Percentiles rank a stretch among this genome's conserved stretches.
phyloP scores from a whole-genome alignment of 768 basidiomycete species.

The Tubosaeta brunneosetosa region DNA sequence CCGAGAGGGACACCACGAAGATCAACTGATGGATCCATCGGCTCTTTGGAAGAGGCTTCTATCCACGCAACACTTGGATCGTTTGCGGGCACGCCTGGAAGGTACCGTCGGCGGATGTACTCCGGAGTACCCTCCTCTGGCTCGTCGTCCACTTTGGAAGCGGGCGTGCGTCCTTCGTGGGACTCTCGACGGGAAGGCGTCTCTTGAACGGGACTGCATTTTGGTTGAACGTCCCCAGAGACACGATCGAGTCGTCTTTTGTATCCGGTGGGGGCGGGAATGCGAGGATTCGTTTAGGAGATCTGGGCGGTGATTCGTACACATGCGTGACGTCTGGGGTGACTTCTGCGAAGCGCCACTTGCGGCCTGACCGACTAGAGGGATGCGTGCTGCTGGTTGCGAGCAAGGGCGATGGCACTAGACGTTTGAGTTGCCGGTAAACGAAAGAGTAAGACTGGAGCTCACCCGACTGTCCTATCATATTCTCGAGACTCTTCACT shows the following conservation, averaged over 20 bases:
- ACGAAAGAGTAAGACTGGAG: neutral
- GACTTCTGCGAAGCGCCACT: slow-evolving; percentile 72
- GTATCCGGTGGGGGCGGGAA: slow-evolving; percentile 40
- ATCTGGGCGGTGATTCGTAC: slow-evolving; percentile 76
- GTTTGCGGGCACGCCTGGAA: slow-evolving; percentile 62
- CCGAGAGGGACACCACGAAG: slow-evolving; percentile 72
- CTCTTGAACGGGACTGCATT: slow-evolving; percentile 10
- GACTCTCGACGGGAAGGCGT: slow-evolving; percentile 1
- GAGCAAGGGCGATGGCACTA: slow-evolving; percentile 40
- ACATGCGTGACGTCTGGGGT: slow-evolving; percentile 73
- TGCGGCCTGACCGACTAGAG: slow-evolving; percentile 49
- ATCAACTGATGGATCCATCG: slow-evolving; percentile 40
- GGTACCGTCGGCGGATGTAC: slow-evolving; percentile 78
- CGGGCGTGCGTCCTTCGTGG: neutral
- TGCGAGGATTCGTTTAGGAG: slow-evolving; percentile 61
- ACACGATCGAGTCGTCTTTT: slow-evolving; percentile 29
- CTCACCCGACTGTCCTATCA: slow-evolving; percentile 21
- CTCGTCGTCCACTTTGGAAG: slow-evolving; percentile 17
- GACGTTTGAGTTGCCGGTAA: neutral
- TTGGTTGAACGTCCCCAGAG: slow-evolving; percentile 37
- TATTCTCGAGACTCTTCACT: slow-evolving; percentile 29
- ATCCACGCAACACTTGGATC: slow-evolving; percentile 86
- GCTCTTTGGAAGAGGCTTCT: slow-evolving; percentile 19
- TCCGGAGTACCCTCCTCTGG: slow-evolving; percentile 74
- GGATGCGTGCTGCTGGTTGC: slow-evolving; percentile 54